phyloP scores from a whole-genome alignment of 768 basidiomycete genomes.

The Lactarius quietus region DNA sequence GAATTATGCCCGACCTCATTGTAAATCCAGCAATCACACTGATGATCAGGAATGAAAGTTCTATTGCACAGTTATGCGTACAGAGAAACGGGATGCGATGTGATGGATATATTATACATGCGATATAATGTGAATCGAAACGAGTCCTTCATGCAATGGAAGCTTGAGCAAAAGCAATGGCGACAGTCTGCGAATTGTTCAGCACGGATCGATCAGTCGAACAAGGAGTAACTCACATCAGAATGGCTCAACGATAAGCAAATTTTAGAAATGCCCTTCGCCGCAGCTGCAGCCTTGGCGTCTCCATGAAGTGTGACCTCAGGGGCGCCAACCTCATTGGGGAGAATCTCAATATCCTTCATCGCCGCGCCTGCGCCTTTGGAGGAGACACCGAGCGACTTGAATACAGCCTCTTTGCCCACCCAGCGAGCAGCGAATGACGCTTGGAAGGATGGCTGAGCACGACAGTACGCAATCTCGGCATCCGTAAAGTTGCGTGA shows the following conservation, averaged over 20 bases:
- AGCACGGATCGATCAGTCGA: constrained; percentile 22
- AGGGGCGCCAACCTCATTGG: constrained; percentile 74
- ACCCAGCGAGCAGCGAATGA: constrained; percentile 98
- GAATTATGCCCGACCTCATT: neutral
- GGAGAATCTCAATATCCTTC: constrained; percentile 96
- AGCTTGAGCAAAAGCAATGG: constrained; percentile 86
- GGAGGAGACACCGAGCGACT: constrained; percentile 84
- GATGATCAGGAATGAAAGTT: neutral
- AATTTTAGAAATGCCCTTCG: constrained; percentile 69
- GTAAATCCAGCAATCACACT: neutral
- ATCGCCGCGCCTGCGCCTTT: constrained; percentile 93
- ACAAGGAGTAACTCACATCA: constrained; percentile 56
- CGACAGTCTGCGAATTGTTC: constrained; percentile 55
- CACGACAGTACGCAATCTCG: constrained; percentile 80
- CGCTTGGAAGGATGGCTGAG: constrained; percentile 82
- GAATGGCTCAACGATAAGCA: constrained; percentile 91
- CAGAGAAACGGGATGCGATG: constrained; percentile 4
- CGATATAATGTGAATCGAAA: constrained; percentile 7
- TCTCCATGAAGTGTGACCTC: constrained; percentile 75
- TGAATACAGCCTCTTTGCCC: constrained; percentile 97
- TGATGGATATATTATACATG: constrained; percentile 10
- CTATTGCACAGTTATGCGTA: neutral
- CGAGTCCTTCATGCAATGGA: constrained; percentile 31
- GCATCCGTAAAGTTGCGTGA: constrained; percentile 88
- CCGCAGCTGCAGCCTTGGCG: constrained; percentile 66